phyloP scores from a whole-genome alignment of 495 filamentous ascomycete genomes.

The Astrothelium macrocarpum region DNA sequence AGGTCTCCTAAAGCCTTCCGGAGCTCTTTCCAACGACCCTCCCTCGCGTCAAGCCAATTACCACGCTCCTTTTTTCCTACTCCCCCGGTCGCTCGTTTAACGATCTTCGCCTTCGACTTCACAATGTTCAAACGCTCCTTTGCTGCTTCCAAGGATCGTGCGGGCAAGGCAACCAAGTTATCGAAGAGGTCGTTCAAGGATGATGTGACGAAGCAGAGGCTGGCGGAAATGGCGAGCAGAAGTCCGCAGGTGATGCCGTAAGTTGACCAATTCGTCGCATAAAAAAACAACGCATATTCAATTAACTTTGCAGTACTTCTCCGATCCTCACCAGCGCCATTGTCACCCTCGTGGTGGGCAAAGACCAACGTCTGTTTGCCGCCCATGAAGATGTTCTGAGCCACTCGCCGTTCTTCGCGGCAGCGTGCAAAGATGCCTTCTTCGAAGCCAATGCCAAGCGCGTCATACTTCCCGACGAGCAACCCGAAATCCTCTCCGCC shows the following conservation, averaged over 20 bases:
- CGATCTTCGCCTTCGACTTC: constrained; percentile 35
- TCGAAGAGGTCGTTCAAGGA: constrained; percentile 65
- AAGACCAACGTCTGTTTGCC: constrained; percentile 68
- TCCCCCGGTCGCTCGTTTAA: constrained; percentile 26
- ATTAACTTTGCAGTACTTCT: constrained; percentile 45
- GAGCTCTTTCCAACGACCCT: constrained; percentile 23
- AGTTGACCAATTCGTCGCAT: constrained; percentile 21
- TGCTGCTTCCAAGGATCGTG: constrained; percentile 53
- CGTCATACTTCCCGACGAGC: constrained; percentile 53
- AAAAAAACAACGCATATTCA: constrained; percentile 25
- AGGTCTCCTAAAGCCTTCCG: constrained; percentile 23
- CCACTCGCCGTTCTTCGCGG: constrained; percentile 49
- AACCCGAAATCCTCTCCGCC: constrained; percentile 57
- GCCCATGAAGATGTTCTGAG: constrained; percentile 59
- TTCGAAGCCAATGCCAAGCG: constrained; percentile 45
- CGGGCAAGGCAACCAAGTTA: constrained; percentile 66
- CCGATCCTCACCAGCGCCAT: constrained; percentile 60
- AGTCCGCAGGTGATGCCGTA: constrained; percentile 31
- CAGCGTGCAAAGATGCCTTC: constrained; percentile 47
- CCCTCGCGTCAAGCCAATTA: constrained; percentile 27
- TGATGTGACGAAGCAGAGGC: constrained; percentile 57
- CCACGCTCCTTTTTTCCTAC: constrained; percentile 17
- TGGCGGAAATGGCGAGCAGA: constrained; percentile 54
- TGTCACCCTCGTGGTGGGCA: constrained; percentile 71
- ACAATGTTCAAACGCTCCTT: constrained; percentile 82